Evolutionary conservation across 2,329 filamentous ascomycete genomes (phyloP).

Genomic region (Aspergillus sp.): DNA sequence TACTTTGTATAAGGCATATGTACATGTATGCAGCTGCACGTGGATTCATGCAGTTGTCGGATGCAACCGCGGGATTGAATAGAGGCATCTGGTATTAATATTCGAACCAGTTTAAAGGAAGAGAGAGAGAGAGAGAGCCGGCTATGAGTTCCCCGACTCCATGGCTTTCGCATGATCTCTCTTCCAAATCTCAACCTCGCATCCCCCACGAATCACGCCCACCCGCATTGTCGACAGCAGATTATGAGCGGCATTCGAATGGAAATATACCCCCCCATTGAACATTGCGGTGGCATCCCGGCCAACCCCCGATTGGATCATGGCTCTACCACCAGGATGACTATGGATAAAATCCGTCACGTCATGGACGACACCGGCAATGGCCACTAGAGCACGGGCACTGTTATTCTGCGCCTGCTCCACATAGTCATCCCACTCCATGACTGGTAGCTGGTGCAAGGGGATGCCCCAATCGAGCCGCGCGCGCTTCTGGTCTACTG

Average conservation of each 20-base stretch:
- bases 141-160: too few species aligned
- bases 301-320: background rate
- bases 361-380: background rate
- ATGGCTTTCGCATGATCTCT: too few species aligned
- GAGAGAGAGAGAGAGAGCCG: too few species aligned
- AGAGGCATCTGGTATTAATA: too few species aligned
- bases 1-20: too few species aligned
- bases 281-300: background rate
- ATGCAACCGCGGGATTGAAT: too few species aligned
- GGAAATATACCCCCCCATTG: background rate
- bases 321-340: background rate
- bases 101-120: too few species aligned
- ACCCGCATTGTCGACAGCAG: conserved; percentile 73
- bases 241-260: conserved; percentile 74
- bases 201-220: conserved; percentile 70
- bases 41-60: too few species aligned
- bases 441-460: background rate
- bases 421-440: background rate
- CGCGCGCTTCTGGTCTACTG: conserved; percentile 71
- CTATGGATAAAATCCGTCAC: background rate
- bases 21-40: too few species aligned
- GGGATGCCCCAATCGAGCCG: conserved; percentile 43
- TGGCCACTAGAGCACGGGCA: background rate
- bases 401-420: background rate
- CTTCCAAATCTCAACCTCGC: conserved; percentile 82